Evolutionary conservation across 768 basidiomycete species (phyloP).

Genomic region (Tricholoma sp.): DNA sequence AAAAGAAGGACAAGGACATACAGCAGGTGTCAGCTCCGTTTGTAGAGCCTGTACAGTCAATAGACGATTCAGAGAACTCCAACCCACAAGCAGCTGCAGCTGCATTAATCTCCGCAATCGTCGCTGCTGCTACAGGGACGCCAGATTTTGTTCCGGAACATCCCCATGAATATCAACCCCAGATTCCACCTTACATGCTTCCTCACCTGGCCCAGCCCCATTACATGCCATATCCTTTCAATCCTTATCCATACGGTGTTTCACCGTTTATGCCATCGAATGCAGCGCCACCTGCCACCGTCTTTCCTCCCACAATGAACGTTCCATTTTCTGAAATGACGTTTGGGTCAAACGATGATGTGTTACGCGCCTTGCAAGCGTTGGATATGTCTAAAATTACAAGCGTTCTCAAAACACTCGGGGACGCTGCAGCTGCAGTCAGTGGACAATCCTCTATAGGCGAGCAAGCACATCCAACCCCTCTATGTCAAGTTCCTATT

Average conservation of each 20-base stretch:
- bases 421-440: conserved; percentile 48
- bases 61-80: conserved; percentile 20
- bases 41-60: conserved; percentile 16
- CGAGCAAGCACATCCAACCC: conserved; percentile 22
- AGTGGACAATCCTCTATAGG: conserved; percentile 27
- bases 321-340: conserved; percentile 33
- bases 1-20: conserved; percentile 30
- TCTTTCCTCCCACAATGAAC: conserved; percentile 20
- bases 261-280: conserved; percentile 16
- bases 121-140: conserved; percentile 57
- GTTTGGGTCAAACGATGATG: conserved; percentile 62
- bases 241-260: conserved; percentile 26
- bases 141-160: conserved; percentile 20
- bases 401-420: conserved; percentile 57
- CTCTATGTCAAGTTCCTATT: conserved; percentile 37
- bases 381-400: conserved; percentile 71
- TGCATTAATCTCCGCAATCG: conserved; percentile 59
- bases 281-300: conserved; percentile 13
- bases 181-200: conserved; percentile 22
- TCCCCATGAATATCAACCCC: conserved; percentile 17
- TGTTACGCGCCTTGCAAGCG: conserved; percentile 67
- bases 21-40: conserved; percentile 19
- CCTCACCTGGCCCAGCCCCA: conserved; percentile 30
- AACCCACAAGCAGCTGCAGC: conserved; percentile 45
- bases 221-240: conserved; percentile 26